Evolutionary conservation across 768 basidiomycete genomes (phyloP), one percentile per base, ranked within the genome.

Genomic region (Amanita brunnescens): DNA sequence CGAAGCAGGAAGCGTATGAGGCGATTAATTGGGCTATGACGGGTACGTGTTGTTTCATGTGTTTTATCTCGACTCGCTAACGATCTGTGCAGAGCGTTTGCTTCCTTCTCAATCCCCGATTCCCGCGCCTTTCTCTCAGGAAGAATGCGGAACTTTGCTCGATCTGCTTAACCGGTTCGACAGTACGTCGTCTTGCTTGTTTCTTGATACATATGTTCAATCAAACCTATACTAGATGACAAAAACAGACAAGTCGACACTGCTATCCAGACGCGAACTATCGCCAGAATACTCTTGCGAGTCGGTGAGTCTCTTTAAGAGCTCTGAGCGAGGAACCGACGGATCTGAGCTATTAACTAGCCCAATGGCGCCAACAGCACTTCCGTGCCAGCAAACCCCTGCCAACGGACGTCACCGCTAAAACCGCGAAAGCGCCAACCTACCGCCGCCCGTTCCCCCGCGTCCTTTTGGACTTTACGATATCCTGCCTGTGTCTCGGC

Each of bases 21-120:
- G 78, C 78, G 0, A 68, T 91, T 55, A 85, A 79, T 20, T 91
- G 90, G 89, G 79, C 84, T 7, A 88, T 85, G 66, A 84, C 88
- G 2, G 83, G 84, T 82, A 53, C 26, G 68, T 16, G 59, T 45
- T 20, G 32, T 9, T 34, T 39, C n/a, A n/a, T n/a, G n/a, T n/a
- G n/a, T n/a, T n/a, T n/a, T n/a, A n/a, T n/a, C n/a, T n/a, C n/a
- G n/a, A n/a, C n/a, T n/a, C n/a, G n/a, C n/a, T n/a, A 21, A 9
- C 48, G 51, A 7, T 14, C 43, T 18, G 32, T 20, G 7, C 50
- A 84, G 88, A 90, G 59, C 84, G 81, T 40, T 65, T 90, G 9
- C 73, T 90, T 7, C 81, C 84, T 1, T 74, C 81, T 12, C 69
- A 80, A 9, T 72, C 72, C 37, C 69, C 75, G 1, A 64, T 76